Evolutionary conservation across 2,329 filamentous ascomycete species (phyloP).

Genomic region (Fusarium hostae): DNA sequence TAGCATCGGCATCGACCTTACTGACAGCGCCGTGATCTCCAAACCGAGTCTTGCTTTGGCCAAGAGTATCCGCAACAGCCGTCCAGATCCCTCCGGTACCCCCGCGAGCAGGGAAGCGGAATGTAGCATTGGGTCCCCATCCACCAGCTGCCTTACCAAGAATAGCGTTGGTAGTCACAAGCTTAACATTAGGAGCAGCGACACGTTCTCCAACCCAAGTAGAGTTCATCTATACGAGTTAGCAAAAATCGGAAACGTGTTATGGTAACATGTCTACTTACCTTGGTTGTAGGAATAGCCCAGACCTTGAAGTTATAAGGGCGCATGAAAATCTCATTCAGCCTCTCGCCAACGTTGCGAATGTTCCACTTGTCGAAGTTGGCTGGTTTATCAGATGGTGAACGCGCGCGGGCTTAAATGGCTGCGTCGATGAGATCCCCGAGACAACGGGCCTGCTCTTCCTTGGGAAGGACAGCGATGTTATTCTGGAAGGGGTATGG

Average conservation of each 20-base stretch:
- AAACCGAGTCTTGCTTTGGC: slow-evolving; percentile 89
- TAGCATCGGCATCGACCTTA: slow-evolving; percentile 86
- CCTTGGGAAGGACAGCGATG: slow-evolving; percentile 96
- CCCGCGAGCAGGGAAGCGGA: slow-evolving; percentile 95
- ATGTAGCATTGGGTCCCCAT: slow-evolving; percentile 98
- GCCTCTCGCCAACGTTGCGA: slow-evolving; percentile 86
- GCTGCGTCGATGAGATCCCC: slow-evolving; percentile 96
- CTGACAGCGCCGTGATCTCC: slow-evolving; percentile 85
- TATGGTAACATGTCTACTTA: too few species aligned
- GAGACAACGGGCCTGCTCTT: slow-evolving; percentile 93
- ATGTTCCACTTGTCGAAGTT: slow-evolving; percentile 99
- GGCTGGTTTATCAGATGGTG: slow-evolving; percentile 83
- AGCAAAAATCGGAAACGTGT: fast-evolving
- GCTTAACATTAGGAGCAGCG: slow-evolving; percentile 94
- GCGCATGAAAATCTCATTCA: slow-evolving; percentile 97
- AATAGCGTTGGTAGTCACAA: slow-evolving; percentile 91
- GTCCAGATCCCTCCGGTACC: slow-evolving; percentile 99
- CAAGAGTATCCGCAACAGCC: slow-evolving; percentile 91
- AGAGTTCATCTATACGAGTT: slow-evolving; percentile 89
- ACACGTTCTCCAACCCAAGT: slow-evolving; percentile 98
- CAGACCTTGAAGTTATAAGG: slow-evolving; percentile 99
- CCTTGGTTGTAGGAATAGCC: slow-evolving; percentile 97
- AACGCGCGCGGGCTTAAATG: slow-evolving; percentile 80
- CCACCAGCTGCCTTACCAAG: slow-evolving; percentile 94
- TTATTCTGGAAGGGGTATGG: slow-evolving; percentile 99